Evolutionary conservation across 345 rosid genomes (phyloP).

Genomic region (Raphanus sativus): DNA sequence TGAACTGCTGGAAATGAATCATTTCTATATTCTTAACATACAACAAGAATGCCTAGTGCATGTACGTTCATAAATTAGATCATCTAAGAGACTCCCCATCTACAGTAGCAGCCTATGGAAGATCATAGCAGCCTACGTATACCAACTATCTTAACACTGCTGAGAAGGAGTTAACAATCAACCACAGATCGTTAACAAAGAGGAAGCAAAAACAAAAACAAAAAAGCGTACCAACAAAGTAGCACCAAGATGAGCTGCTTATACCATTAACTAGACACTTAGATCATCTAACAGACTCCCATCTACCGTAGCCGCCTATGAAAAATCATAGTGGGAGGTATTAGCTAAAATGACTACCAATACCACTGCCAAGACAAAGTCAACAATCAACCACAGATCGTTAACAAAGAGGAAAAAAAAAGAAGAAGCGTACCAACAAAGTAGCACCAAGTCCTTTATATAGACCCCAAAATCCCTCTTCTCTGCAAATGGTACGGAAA

Average conservation of each 20-base stretch:
- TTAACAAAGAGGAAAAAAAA: slow-evolving; percentile 12
- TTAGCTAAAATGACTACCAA: slow-evolving; percentile 3
- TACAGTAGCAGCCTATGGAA: slow-evolving; percentile 8
- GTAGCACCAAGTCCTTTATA: slow-evolving; percentile 97
- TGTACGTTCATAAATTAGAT: not conserved
- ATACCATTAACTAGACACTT: not conserved
- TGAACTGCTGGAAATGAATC: not conserved
- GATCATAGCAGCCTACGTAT: not conserved
- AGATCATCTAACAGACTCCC: slow-evolving; percentile 12
- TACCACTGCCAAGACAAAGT: not conserved
- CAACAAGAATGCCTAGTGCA: not conserved
- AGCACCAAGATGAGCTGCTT: not conserved
- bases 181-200: too few relatives aligned
- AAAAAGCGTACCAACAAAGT: too few relatives aligned
- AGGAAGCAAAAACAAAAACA: too few relatives aligned
- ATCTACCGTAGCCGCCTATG: slow-evolving; percentile 11
- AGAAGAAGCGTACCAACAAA: slow-evolving; percentile 52
- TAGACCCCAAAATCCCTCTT: slow-evolving; percentile 79
- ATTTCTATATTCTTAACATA: not conserved
- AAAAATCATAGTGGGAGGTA: not conserved
- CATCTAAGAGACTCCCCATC: slow-evolving; percentile 17
- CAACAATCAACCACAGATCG: not conserved
- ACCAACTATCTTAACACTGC: too few relatives aligned
- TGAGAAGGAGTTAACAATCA: too few relatives aligned
- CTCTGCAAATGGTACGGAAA: slow-evolving; percentile 72